Percentiles rank a stretch among this genome's conserved stretches.
Conservation (phyloP, 139 green algal genomes). For the Coccomyxa sp. region DNA sequence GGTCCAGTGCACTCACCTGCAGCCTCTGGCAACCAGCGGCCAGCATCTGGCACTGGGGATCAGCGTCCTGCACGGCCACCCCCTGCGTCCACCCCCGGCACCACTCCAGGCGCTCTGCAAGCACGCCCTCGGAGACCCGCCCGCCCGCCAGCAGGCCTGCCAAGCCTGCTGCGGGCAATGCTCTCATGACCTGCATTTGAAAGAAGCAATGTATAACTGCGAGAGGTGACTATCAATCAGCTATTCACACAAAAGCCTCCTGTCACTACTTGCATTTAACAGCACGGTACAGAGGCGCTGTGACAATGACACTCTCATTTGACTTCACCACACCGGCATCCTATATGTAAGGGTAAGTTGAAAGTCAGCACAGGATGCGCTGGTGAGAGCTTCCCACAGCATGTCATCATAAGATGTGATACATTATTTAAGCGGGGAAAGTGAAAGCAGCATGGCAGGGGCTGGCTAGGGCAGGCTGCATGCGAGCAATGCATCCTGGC, state of each 20-base stretch:
- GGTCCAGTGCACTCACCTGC: too few relatives aligned
- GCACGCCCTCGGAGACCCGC: constrained; percentile 3
- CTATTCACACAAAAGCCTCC: neutral
- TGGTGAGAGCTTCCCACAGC: too few relatives aligned
- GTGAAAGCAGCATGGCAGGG: too few relatives aligned
- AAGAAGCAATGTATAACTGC: neutral
- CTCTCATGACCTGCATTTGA: constrained; percentile 18
- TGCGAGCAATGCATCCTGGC: too few relatives aligned
- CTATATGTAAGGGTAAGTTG: neutral
- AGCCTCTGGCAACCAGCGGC: constrained; percentile 27
- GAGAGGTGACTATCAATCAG: neutral
- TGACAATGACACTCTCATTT: neutral
- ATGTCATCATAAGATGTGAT: too few relatives aligned
- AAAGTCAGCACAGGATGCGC: neutral
- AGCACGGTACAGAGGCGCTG: too few relatives aligned
- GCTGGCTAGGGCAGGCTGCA: too few relatives aligned
- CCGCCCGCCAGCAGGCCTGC: constrained; percentile 34
- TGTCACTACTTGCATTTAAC: neutral
- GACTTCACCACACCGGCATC: neutral
- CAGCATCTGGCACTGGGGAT: constrained; percentile 35
- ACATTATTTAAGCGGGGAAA: too few relatives aligned
- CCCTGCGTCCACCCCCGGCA: constrained; percentile 28
- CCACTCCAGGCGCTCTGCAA: constrained; percentile 55
- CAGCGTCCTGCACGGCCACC: constrained; percentile 21
- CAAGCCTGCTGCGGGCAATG: constrained; percentile 46